Percentiles rank a stretch among this genome's conserved stretches.
Conservation (phyloP, 345 rosid genomes). For the Alliaria petiolata region DNA sequence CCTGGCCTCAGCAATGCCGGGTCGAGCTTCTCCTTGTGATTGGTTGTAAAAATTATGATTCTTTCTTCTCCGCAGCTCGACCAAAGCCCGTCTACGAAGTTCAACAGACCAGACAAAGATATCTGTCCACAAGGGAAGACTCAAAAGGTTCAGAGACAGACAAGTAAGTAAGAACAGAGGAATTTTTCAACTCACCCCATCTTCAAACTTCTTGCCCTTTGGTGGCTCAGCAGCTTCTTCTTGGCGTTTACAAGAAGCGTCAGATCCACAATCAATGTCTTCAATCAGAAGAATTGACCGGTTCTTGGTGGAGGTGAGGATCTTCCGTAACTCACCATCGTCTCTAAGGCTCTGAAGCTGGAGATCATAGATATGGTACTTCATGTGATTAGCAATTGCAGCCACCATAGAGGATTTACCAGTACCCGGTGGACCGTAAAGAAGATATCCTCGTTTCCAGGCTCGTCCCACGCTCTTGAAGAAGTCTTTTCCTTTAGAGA, state of each 20-base stretch:
- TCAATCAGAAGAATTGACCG: slow-evolving; percentile 29
- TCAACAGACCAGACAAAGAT: slow-evolving; percentile 16
- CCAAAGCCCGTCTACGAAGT: slow-evolving; percentile 31
- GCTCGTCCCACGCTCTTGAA: slow-evolving; percentile 27
- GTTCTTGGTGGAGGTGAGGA: slow-evolving; percentile 23
- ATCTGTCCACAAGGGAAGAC: neutral
- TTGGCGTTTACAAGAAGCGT: slow-evolving; percentile 18
- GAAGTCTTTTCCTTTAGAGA: slow-evolving; percentile 26
- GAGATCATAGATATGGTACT: slow-evolving; percentile 29
- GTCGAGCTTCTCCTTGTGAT: slow-evolving; percentile 29
- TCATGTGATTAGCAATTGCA: slow-evolving; percentile 34
- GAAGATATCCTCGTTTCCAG: slow-evolving; percentile 20
- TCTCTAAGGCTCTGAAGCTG: slow-evolving; percentile 25
- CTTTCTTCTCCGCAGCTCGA: slow-evolving; percentile 29
- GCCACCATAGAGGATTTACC: slow-evolving; percentile 30
- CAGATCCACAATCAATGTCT: slow-evolving; percentile 29
- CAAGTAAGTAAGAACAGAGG: neutral
- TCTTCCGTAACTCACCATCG: slow-evolving; percentile 19
- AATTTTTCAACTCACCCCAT: neutral
- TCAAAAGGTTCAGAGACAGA: neutral
- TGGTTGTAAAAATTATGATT: slow-evolving; percentile 23
- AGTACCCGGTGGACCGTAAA: neutral
- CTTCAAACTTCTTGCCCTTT: neutral
- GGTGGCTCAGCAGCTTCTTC: neutral
- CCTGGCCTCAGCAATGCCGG: slow-evolving; percentile 23